phyloP scores from a whole-genome alignment of 208 protist genomes.

The Crithidia brevicula region DNA sequence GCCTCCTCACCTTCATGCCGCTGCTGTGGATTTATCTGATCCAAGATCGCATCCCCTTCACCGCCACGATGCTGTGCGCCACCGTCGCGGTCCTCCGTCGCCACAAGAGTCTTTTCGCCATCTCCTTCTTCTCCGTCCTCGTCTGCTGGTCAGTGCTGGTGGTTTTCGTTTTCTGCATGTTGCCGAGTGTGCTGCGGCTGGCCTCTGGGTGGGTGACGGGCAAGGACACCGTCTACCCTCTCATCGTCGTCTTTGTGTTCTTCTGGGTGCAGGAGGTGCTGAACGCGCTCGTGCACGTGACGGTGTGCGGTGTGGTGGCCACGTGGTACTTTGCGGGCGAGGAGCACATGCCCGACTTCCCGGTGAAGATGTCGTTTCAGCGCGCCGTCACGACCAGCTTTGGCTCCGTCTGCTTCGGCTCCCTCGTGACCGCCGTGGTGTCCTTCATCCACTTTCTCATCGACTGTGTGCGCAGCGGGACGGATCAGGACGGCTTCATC shows the following conservation, averaged over 20 bases:
- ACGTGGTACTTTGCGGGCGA: slow-evolving; percentile 90
- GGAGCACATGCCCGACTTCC: slow-evolving; percentile 51
- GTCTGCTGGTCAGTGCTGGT: slow-evolving; percentile 34
- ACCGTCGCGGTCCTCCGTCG: slow-evolving; percentile 41
- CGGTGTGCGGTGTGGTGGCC: slow-evolving; percentile 68
- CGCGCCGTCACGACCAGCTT: slow-evolving; percentile 82
- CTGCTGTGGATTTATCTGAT: slow-evolving; percentile 70
- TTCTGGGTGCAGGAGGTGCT: slow-evolving; percentile 80
- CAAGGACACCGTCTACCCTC: slow-evolving; percentile 22
- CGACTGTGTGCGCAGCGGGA: slow-evolving; percentile 19
- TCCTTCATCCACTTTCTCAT: slow-evolving; percentile 62
- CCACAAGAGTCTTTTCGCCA: slow-evolving; percentile 50
- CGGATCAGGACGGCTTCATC: slow-evolving; percentile 49
- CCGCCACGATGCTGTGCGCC: slow-evolving; percentile 43
- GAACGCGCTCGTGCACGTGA: slow-evolving; percentile 68
- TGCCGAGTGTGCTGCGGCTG: slow-evolving; percentile 33
- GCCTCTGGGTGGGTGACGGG: slow-evolving; percentile 21
- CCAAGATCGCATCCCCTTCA: slow-evolving; percentile 70
- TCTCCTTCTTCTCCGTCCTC: slow-evolving; percentile 35
- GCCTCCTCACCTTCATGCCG: slow-evolving; percentile 36
- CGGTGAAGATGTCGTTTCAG: slow-evolving; percentile 62
- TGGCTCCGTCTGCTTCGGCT: slow-evolving; percentile 90
- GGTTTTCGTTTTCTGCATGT: slow-evolving; percentile 27
- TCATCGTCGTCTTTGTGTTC: slow-evolving; percentile 38
- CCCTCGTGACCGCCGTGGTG: slow-evolving; percentile 78